Percentiles rank a stretch among this genome's conserved stretches.
These are phyloP conservation scores for Quillaja saponaria DNA, from an alignment of 306 rosid species.

Conservation along the genomic window DNA sequence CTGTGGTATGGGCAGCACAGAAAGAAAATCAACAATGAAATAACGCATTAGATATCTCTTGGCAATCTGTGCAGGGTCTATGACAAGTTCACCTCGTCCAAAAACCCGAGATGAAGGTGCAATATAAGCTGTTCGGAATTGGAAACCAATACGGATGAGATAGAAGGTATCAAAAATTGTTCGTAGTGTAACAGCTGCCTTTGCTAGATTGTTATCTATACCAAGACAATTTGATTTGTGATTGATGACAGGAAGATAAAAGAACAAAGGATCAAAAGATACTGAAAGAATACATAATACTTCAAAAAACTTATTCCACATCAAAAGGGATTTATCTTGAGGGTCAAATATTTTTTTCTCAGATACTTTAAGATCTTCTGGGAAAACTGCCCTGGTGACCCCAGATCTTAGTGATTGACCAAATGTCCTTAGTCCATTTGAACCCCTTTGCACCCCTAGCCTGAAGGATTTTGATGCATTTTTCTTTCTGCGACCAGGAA, in stretches of 20 bases:
- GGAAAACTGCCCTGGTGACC: conserved; percentile 62
- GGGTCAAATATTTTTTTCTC: conserved; percentile 72
- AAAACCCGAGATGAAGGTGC: conserved; percentile 92
- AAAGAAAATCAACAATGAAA: conserved; percentile 65
- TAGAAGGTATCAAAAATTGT: conserved; percentile 56
- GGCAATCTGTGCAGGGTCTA: conserved; percentile 76
- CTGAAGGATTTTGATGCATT: conserved; percentile 55
- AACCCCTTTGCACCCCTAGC: conserved; percentile 55
- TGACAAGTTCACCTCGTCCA: conserved; percentile 96
- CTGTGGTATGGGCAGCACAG: conserved; percentile 88
- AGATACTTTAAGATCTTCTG: conserved; percentile 76
- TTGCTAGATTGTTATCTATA: conserved; percentile 61
- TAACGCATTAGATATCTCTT: conserved; percentile 65
- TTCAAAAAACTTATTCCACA: conserved; percentile 84
- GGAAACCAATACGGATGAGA: conserved; percentile 69
- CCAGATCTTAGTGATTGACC: conserved; percentile 69
- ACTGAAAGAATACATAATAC: conserved; percentile 72
- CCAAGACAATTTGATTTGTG: conserved; percentile 63
- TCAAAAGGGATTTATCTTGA: conserved; percentile 72
- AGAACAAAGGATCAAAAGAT: conserved; percentile 81
- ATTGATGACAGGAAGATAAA: conserved; percentile 80
- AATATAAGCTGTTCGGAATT: conserved; percentile 81
- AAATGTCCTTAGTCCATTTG: conserved; percentile 71
- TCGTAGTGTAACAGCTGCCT: conserved; percentile 45
- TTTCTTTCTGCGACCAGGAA: conserved; percentile 41